phyloP scores from a whole-genome alignment of 169 alveolate genomes.

The Besnoitia besnoiti region DNA sequence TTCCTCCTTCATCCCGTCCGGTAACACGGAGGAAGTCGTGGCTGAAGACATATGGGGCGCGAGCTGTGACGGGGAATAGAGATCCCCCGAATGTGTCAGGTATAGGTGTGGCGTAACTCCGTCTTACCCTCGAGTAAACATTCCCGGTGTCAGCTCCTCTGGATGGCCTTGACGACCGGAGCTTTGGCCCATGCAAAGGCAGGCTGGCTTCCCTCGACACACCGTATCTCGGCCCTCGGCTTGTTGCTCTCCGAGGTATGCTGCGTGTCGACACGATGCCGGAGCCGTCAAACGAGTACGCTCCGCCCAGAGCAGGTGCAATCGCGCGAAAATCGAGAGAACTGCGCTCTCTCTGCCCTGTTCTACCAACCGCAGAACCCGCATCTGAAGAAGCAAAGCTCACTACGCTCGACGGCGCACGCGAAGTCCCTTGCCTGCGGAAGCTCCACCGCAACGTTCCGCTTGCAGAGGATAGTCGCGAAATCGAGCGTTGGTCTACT shows the following conservation, averaged over 20 bases:
- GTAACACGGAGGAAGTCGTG: background rate
- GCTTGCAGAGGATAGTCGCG: background rate
- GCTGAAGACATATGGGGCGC: background rate
- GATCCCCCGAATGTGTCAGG: background rate
- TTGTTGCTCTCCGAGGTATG: background rate
- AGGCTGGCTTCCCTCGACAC: background rate
- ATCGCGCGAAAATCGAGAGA: background rate
- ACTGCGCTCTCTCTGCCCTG: background rate
- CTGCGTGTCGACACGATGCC: background rate
- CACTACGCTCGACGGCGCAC: background rate
- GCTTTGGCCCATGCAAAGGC: background rate
- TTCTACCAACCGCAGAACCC: background rate
- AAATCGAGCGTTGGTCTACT: background rate
- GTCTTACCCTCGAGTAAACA: background rate
- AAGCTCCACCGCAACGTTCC: background rate
- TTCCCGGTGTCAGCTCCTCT: background rate
- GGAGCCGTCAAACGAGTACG: background rate
- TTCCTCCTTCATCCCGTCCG: background rate
- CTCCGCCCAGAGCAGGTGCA: background rate
- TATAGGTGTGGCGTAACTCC: background rate
- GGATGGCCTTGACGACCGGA: background rate
- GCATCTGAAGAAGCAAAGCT: background rate
- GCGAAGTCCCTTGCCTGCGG: background rate
- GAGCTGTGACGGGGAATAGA: background rate
- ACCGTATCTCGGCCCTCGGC: background rate